These are phyloP conservation scores for Pyracantha coccinea DNA, from an alignment of 331 rosid species.

Conservation along the genomic window DNA sequence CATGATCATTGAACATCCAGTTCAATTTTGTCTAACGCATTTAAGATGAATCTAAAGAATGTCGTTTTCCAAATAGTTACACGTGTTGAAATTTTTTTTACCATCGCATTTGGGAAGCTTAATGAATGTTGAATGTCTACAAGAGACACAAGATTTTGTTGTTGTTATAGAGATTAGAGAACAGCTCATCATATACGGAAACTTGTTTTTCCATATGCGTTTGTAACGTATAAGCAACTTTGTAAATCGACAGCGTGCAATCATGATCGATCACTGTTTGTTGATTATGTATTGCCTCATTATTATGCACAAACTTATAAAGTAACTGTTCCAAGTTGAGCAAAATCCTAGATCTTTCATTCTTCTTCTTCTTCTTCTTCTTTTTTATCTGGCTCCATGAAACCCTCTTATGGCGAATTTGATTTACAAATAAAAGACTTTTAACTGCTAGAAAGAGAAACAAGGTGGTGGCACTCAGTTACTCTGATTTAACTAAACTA, in stretches of 20 bases:
- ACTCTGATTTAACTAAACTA: too few relatives aligned
- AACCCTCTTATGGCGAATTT: too few relatives aligned
- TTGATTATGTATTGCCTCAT: not conserved
- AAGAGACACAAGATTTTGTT: not conserved
- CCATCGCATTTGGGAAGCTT: not conserved
- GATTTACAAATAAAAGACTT: too few relatives aligned
- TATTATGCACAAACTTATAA: not conserved
- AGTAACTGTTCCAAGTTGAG: not conserved
- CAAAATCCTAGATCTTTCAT: not conserved
- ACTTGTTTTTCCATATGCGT: not conserved
- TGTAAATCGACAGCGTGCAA: not conserved
- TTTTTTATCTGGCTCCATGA: too few relatives aligned
- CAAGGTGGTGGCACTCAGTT: too few relatives aligned
- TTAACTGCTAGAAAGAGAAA: not conserved
- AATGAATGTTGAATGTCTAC: not conserved
- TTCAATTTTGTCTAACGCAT: not conserved
- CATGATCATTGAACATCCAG: not conserved
- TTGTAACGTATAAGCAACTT: not conserved
- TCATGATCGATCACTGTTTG: not conserved
- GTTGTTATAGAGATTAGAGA: not conserved
- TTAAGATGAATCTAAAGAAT: not conserved
- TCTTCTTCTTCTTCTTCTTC: too few relatives aligned
- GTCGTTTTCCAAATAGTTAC: not conserved
- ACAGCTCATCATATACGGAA: not conserved
- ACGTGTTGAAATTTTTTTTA: not conserved